Conservation (phyloP, 192 early-diverging fungal species). For the Dissophora globulifera region DNA sequence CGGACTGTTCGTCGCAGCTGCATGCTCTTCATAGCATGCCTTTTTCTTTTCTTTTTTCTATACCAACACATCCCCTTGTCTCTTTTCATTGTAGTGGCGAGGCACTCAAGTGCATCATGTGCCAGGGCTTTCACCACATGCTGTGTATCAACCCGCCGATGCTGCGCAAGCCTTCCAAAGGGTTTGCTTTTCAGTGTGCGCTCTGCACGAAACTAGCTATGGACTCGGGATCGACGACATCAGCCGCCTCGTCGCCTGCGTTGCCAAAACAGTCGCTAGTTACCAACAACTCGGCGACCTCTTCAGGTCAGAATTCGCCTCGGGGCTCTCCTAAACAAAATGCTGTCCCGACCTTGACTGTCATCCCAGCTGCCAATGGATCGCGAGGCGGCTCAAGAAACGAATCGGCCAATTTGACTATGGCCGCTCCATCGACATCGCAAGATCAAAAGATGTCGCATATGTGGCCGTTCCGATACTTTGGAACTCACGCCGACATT, state of each 20-base stretch:
- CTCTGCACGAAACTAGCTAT: constrained; percentile 65
- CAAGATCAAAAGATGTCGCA: constrained; percentile 64
- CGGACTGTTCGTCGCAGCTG: too few relatives aligned
- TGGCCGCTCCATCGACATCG: constrained; percentile 50
- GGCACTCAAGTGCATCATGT: constrained; percentile 81
- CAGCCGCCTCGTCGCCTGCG: constrained; percentile 4
- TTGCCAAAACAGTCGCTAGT: constrained; percentile 4
- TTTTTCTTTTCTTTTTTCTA: too few relatives aligned
- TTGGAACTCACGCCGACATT: constrained; percentile 83
- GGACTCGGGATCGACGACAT: constrained; percentile 11
- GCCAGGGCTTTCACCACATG: constrained; percentile 84
- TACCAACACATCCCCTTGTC: too few relatives aligned
- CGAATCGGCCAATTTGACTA: background rate
- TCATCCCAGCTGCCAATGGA: constrained; percentile 35
- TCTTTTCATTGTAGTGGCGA: constrained; percentile 53
- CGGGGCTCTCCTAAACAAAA: constrained; percentile 47
- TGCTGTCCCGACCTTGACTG: constrained; percentile 24
- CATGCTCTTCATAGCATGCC: too few relatives aligned
- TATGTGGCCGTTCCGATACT: constrained; percentile 92
- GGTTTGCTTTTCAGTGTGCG: constrained; percentile 89
- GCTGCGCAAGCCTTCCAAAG: constrained; percentile 79
- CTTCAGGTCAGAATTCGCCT: constrained; percentile 44
- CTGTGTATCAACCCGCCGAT: constrained; percentile 85
- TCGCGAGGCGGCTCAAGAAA: background rate
- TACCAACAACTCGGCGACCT: constrained; percentile 25